Base-by-base conservation (phyloP, 2,329 filamentous ascomycete species). In the Colletotrichum tanaceti region DNA sequence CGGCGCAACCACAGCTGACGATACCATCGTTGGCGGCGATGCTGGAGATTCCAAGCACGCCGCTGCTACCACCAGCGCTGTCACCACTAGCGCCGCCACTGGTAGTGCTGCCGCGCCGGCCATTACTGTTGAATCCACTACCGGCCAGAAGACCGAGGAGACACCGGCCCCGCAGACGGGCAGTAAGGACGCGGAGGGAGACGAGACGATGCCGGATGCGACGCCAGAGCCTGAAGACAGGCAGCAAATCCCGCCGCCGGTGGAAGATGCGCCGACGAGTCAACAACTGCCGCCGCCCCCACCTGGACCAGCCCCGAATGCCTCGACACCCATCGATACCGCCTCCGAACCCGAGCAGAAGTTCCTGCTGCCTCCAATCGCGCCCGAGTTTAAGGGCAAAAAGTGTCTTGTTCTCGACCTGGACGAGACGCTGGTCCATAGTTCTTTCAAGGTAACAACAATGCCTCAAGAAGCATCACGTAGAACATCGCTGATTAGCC, bases 391-490 rank as follows among this genome's bases (percentile, higher is more conserved):
- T 74, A 90, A 91, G 79, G 93, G 94, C 35, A 91, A 93, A 77
- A 99, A 99, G 80, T 99, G 96, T 75, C 83, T 99, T 47, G 95
- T 99, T 20, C 86, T 99, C 53, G 96, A 99, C 82, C 84, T 99
- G 70, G 96, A 99, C 74, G 96, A 99, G 80, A 99, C 96, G 1
- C 83, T 99, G 60, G 96, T 99, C 28, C 96, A 99, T 83, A 98
- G 96, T 79, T 98, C 96, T 74, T 99, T 99, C 83, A 99, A 99
- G 88, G 95, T 97, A 83, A 73, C 58, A 22, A 32, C 20, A n/a
- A 18, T 22, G 13, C n/a, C 20, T 39, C n/a, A 71, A 11, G 71
- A 55, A 22, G 22, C 65, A 18, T n/a, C 11, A 24, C 28, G 24
- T 22, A 11, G 22, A 39, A 22, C 43, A 5, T 14, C 24, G 68